Percentiles rank a stretch among this genome's conserved stretches.
Conservation (phyloP, 495 filamentous ascomycete genomes). For the Patellaria atrata region DNA sequence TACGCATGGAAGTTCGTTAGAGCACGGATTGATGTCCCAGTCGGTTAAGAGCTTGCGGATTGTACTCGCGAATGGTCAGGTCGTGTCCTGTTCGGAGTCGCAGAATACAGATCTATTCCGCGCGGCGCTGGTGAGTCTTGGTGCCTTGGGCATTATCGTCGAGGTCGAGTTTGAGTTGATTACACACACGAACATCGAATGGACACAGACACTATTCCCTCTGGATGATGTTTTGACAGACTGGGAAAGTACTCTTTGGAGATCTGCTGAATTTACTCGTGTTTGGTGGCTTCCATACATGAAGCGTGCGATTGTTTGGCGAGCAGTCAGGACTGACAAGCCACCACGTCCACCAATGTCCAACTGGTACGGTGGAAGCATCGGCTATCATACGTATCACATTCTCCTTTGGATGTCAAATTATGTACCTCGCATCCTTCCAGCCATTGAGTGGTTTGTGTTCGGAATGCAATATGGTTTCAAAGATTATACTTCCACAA, state of each 20-base stretch:
- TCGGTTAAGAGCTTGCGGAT: constrained; percentile 57
- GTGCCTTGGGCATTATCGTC: constrained; percentile 78
- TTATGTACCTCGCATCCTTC: constrained; percentile 65
- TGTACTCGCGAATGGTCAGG: constrained; percentile 68
- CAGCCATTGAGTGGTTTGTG: constrained; percentile 82
- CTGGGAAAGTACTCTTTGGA: constrained; percentile 73
- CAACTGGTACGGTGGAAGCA: constrained; percentile 62
- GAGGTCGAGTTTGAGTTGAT: constrained; percentile 75
- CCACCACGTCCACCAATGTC: constrained; percentile 32
- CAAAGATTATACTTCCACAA: constrained; percentile 45
- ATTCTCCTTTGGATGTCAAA: constrained; percentile 65
- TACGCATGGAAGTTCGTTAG: constrained; percentile 78
- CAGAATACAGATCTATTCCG: constrained; percentile 70
- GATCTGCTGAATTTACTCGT: constrained; percentile 68
- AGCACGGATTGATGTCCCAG: constrained; percentile 71
- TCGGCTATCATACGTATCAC: constrained; percentile 85
- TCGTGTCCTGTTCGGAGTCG: constrained; percentile 53
- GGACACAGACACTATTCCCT: constrained; percentile 64
- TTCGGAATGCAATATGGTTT: constrained; percentile 95
- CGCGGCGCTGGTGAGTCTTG: constrained; percentile 73
- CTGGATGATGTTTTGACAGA: constrained; percentile 49
- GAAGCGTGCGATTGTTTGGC: constrained; percentile 73
- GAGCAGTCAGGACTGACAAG: constrained; percentile 56
- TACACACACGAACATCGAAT: constrained; percentile 62
- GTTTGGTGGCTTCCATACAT: constrained; percentile 98